Evolutionary conservation across 331 rosid species (phyloP).

Genomic region (Malus hybrid): DNA sequence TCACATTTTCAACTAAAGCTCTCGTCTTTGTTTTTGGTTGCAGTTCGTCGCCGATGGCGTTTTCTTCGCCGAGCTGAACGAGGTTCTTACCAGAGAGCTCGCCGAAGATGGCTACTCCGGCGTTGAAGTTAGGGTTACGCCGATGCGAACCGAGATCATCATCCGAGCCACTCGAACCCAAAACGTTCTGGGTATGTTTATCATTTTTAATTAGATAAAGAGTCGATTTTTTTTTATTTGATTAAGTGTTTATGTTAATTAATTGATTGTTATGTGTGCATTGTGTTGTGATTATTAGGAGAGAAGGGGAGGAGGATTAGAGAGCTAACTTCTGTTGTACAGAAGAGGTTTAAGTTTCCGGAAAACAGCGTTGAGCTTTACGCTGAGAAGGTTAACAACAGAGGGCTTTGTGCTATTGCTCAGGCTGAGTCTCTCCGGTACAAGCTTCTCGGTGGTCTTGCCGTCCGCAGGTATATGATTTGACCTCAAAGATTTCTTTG

Average conservation of each 20-base stretch:
- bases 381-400: conserved; percentile 87
- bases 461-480: conserved; percentile 64
- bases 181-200: conserved; percentile 63
- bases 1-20: neutral
- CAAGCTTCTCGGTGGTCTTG: conserved; percentile 97
- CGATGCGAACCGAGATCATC: conserved; percentile 93
- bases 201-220: neutral
- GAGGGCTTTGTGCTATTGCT: conserved; percentile 89
- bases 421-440: conserved; percentile 95
- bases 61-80: conserved; percentile 89
- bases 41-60: conserved; percentile 95
- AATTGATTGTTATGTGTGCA: no score
- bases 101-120: conserved; percentile 97
- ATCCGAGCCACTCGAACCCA: conserved; percentile 95
- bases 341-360: conserved; percentile 89
- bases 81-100: conserved; percentile 81
- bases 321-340: conserved; percentile 86
- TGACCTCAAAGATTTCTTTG: neutral
- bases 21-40: neutral
- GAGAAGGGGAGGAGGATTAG: conserved; percentile 97
- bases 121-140: conserved; percentile 93
- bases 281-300: conserved; percentile 25
- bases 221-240: neutral
- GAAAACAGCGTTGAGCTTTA: conserved; percentile 86
- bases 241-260: neutral